These are phyloP conservation scores for Mucor lusitanicus DNA, from an alignment of 371 early-diverging fungal species.

Conservation along the genomic window DNA sequence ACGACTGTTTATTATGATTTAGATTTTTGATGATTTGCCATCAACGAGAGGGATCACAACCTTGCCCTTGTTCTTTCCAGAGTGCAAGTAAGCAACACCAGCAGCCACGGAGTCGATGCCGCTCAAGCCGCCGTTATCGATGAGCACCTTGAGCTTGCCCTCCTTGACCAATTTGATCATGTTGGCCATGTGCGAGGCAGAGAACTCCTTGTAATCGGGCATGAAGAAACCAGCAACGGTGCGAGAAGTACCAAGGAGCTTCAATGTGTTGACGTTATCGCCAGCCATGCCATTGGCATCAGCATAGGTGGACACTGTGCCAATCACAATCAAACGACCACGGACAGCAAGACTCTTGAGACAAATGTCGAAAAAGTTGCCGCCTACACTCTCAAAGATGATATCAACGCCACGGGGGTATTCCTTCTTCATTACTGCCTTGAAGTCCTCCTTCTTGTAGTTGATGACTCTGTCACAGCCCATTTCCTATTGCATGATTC, in stretches of 20 bases:
- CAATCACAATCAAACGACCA: constrained; percentile 65
- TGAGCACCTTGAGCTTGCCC: constrained; percentile 43
- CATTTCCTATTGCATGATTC: constrained; percentile 12
- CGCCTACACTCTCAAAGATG: constrained; percentile 66
- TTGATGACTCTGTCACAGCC: constrained; percentile 53
- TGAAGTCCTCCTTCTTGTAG: constrained; percentile 53
- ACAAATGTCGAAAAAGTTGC: constrained; percentile 53
- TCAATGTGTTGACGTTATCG: constrained; percentile 49
- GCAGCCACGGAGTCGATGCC: constrained; percentile 45
- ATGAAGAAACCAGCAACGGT: constrained; percentile 64
- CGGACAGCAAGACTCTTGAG: constrained; percentile 49
- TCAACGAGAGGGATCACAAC: constrained; percentile 42
- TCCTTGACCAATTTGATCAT: constrained; percentile 31
- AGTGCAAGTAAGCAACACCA: constrained; percentile 48
- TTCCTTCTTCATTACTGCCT: constrained; percentile 54
- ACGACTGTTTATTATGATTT: constrained; percentile 12
- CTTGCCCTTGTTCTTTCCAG: constrained; percentile 61
- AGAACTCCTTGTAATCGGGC: constrained; percentile 28
- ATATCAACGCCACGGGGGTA: constrained; percentile 61
- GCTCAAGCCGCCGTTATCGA: constrained; percentile 41
- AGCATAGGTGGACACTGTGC: constrained; percentile 53
- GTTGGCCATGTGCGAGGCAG: constrained; percentile 35
- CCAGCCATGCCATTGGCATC: constrained; percentile 35
- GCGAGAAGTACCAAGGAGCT: constrained; percentile 55
- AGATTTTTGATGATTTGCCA: constrained; percentile 22